A percentile compares a stretch with the other conserved stretches of the same genome.
Evolutionary conservation across 2,329 filamentous ascomycete genomes (phyloP).

Genomic region (Pseudocercospora eumusae): DNA sequence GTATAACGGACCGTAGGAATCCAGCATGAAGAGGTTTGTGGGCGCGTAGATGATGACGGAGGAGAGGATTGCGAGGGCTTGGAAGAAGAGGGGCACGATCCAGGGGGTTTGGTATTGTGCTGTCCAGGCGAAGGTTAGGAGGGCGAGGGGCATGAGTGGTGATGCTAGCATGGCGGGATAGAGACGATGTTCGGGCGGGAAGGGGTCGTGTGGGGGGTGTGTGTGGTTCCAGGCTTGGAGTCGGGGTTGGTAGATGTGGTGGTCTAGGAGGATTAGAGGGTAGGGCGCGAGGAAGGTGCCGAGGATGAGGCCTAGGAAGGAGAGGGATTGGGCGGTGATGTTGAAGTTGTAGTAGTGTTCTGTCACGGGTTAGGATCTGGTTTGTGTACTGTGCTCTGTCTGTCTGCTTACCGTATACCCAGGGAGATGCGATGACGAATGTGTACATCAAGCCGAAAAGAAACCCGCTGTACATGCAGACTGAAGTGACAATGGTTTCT

Average conservation of each 20-base stretch:
- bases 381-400: background rate
- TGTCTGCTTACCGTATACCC: slow-evolving; percentile 31
- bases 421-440: slow-evolving; percentile 45
- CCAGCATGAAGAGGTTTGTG: slow-evolving; percentile 45
- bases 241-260: slow-evolving; percentile 34
- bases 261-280: slow-evolving; percentile 33
- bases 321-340: slow-evolving; percentile 36
- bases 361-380: background rate
- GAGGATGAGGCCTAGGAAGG: slow-evolving; percentile 38
- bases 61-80: slow-evolving; percentile 30
- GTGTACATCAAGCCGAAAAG: slow-evolving; percentile 46
- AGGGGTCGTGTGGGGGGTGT: slow-evolving; percentile 14
- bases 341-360: slow-evolving; percentile 35
- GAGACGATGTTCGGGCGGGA: slow-evolving; percentile 39
- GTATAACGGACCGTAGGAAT: slow-evolving; percentile 45
- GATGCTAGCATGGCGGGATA: slow-evolving; percentile 40
- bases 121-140: slow-evolving; percentile 44
- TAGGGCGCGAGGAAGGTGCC: slow-evolving; percentile 32
- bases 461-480: slow-evolving; percentile 47
- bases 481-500: slow-evolving; percentile 46
- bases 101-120: slow-evolving; percentile 39
- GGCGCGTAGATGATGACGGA: slow-evolving; percentile 40
- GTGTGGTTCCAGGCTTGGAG: slow-evolving; percentile 17
- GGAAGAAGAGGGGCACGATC: slow-evolving; percentile 43
- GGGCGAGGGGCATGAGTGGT: slow-evolving; percentile 37